Evolutionary conservation across 768 basidiomycete species (phyloP).

Genomic region (Amanita rubescens): DNA sequence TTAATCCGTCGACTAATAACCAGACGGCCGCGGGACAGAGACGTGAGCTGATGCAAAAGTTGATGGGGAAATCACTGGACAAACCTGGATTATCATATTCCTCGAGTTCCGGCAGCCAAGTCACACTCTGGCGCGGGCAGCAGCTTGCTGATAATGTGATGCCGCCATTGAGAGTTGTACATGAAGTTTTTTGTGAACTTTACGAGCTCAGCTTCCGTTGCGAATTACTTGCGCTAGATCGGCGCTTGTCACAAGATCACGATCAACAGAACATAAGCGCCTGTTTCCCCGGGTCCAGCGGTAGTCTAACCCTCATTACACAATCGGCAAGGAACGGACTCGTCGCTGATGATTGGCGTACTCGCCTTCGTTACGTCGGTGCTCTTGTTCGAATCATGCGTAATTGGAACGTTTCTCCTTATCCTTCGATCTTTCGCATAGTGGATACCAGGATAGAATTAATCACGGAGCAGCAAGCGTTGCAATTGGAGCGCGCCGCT

Average conservation of each 20-base stretch:
- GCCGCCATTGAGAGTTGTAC: background rate
- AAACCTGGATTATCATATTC: background rate
- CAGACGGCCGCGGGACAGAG: background rate
- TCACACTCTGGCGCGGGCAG: background rate
- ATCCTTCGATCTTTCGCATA: background rate
- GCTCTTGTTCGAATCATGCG: background rate
- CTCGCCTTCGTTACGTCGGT: background rate
- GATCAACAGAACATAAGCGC: background rate
- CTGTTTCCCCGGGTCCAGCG: background rate
- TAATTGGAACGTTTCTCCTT: background rate
- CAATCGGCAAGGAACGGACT: background rate
- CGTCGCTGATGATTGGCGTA: background rate
- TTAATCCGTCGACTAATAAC: background rate
- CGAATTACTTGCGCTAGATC: background rate
- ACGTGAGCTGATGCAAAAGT: background rate
- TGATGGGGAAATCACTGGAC: background rate
- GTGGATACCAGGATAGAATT: background rate
- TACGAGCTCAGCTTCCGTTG: background rate
- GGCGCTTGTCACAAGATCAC: background rate
- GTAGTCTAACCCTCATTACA: background rate
- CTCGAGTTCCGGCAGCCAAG: background rate
- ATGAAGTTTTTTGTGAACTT: background rate
- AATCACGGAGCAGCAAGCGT: background rate
- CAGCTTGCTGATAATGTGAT: background rate
- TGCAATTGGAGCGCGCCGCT: background rate